Evolutionary conservation across 2,329 filamentous ascomycete genomes (phyloP).

Genomic region (Microcera coccophila): DNA sequence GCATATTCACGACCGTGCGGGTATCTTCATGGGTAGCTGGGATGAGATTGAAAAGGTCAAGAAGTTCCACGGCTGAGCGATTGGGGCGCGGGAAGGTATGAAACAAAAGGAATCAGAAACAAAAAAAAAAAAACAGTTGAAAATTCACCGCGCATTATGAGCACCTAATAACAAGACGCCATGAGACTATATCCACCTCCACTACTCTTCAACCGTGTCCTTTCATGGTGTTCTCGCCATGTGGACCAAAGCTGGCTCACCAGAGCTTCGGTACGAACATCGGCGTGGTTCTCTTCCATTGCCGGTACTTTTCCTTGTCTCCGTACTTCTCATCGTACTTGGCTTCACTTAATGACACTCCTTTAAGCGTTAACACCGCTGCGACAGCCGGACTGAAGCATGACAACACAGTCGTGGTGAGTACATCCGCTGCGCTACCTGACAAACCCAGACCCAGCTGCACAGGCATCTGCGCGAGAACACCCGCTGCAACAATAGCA

Average conservation of each 20-base stretch:
- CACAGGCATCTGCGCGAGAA: slow-evolving; percentile 51
- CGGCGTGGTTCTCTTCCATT: slow-evolving; percentile 64
- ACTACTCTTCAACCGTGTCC: too few relatives aligned
- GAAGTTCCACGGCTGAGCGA: slow-evolving; percentile 60
- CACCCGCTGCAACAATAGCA: slow-evolving; percentile 54
- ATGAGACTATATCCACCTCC: too few relatives aligned
- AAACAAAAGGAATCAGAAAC: slow-evolving; percentile 18
- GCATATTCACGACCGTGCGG: slow-evolving; percentile 90
- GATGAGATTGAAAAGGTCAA: slow-evolving; percentile 97
- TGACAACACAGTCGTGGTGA: slow-evolving; percentile 41
- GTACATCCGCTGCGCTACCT: slow-evolving; percentile 32
- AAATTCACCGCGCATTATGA: slow-evolving; percentile 22
- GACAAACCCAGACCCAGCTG: slow-evolving; percentile 55
- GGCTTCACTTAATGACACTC: slow-evolving; percentile 62
- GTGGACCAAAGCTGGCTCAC: slow-evolving; percentile 9
- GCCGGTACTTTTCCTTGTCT: slow-evolving; percentile 60
- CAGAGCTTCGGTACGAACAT: slow-evolving; percentile 61
- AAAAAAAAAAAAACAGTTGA: slow-evolving; percentile 19
- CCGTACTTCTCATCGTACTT: slow-evolving; percentile 67
- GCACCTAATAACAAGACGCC: slow-evolving; percentile 23
- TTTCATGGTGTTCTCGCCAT: neutral
- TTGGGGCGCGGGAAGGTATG: slow-evolving; percentile 4
- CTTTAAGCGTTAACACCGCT: slow-evolving; percentile 58
- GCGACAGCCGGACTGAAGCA: slow-evolving; percentile 61
- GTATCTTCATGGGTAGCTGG: slow-evolving; percentile 93